Conservation (phyloP, 164 flowering plant species). For the Santalum album region DNA sequence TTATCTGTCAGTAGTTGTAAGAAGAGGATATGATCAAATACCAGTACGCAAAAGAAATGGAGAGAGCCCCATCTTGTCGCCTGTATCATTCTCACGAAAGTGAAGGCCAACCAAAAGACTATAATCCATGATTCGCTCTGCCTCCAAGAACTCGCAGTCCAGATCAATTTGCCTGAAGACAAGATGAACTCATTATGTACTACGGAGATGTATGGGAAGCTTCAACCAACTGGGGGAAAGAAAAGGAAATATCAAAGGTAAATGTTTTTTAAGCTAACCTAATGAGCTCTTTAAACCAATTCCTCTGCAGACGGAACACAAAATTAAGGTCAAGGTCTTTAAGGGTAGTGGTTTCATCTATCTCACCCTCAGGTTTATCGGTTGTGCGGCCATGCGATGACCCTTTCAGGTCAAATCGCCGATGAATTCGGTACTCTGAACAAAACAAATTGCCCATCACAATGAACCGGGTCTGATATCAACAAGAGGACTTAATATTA, state of each 20-base stretch:
- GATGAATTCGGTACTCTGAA: slow-evolving; percentile 69
- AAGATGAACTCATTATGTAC: no score
- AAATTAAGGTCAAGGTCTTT: slow-evolving; percentile 88
- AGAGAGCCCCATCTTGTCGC: slow-evolving; percentile 59
- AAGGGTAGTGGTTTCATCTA: slow-evolving; percentile 77
- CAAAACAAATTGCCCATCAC: slow-evolving; percentile 87
- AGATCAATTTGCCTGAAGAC: slow-evolving; percentile 65
- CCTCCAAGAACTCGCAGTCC: slow-evolving; percentile 81
- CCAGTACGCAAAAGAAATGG: slow-evolving; percentile 59
- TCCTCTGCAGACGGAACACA: slow-evolving; percentile 56
- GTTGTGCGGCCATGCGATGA: slow-evolving; percentile 83
- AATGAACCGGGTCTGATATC: slow-evolving; percentile 62
- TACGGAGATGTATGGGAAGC: background rate
- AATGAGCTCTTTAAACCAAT: slow-evolving; percentile 63
- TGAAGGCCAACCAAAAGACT: slow-evolving; percentile 87
- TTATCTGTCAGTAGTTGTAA: no score
- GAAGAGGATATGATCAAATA: slow-evolving; percentile 14
- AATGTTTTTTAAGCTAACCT: slow-evolving; percentile 31
- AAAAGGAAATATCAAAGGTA: no score
- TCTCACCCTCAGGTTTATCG: slow-evolving; percentile 56
- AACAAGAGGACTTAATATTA: slow-evolving; percentile 3
- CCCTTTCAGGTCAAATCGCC: slow-evolving; percentile 82
- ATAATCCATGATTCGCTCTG: slow-evolving; percentile 85
- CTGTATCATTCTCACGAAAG: slow-evolving; percentile 59
- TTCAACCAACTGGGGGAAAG: background rate